Evolutionary conservation across 306 rosid genomes (phyloP).

Genomic region (Cajanus cajan): DNA sequence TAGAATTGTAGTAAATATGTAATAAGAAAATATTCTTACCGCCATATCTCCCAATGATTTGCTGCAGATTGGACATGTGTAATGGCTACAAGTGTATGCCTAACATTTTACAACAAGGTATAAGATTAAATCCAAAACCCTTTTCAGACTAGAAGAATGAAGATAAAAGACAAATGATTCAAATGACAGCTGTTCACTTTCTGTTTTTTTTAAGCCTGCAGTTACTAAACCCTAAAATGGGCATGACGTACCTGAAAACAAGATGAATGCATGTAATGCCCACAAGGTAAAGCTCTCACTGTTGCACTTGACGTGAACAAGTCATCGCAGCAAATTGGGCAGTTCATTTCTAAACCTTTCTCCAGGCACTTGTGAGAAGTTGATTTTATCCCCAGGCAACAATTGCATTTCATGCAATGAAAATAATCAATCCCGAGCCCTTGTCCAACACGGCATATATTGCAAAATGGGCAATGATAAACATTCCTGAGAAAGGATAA

Average conservation of each 20-base stretch:
- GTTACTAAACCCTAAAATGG: neutral
- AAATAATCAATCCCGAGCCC: constrained; percentile 95
- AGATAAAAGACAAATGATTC: neutral
- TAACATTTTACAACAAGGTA: constrained; percentile 41
- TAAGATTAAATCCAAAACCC: constrained; percentile 32
- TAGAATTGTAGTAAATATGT: constrained; percentile 5
- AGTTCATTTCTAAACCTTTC: constrained; percentile 92
- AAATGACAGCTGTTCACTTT: neutral
- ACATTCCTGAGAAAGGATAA: constrained; percentile 60
- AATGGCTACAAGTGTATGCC: constrained; percentile 98
- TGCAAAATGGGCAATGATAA: constrained; percentile 99
- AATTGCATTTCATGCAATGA: constrained; percentile 98
- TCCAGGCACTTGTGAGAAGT: constrained; percentile 90
- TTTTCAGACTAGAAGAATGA: neutral
- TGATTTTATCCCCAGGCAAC: constrained; percentile 90
- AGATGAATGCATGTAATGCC: constrained; percentile 99
- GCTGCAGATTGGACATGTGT: constrained; percentile 99
- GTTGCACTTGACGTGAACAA: constrained; percentile 95
- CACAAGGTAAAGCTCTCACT: constrained; percentile 93
- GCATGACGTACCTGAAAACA: constrained; percentile 79
- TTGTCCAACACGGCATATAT: constrained; percentile 92
- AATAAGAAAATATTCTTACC: constrained; percentile 50
- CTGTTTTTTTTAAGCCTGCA: neutral
- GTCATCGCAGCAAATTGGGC: constrained; percentile 97
- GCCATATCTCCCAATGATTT: constrained; percentile 99